Conservation (phyloP, 129 eudicot species). For the Lonicera japonica region DNA sequence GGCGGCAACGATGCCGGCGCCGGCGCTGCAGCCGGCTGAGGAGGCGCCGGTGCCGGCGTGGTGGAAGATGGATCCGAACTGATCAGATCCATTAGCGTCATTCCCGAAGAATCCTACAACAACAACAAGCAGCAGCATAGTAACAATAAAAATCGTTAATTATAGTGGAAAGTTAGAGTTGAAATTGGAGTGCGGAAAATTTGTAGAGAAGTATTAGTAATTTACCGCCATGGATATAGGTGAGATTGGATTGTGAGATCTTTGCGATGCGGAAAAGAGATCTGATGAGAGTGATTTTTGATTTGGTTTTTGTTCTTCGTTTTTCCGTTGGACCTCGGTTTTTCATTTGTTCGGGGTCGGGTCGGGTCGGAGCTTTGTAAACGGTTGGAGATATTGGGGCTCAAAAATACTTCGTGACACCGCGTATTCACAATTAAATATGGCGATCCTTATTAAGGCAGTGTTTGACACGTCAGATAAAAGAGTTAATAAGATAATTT, state of each 20-base stretch:
- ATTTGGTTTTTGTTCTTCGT: not conserved
- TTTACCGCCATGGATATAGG: conserved; percentile 24
- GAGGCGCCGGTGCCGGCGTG: conserved; percentile 29
- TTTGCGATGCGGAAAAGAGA: no score
- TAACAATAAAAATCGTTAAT: not conserved
- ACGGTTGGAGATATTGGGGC: no score
- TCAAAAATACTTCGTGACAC: no score
- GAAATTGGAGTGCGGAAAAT: not conserved
- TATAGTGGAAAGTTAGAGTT: not conserved
- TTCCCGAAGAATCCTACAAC: conserved; percentile 84
- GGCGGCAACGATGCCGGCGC: conserved; percentile 39
- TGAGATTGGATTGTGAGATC: not conserved
- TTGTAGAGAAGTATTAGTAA: no score
- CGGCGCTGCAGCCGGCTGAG: conserved; percentile 36
- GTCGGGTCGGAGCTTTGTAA: no score
- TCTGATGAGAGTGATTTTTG: not conserved
- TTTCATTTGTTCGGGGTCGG: not conserved
- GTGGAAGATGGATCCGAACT: conserved; percentile 64
- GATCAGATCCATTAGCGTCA: conserved; percentile 92
- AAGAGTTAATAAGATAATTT: no score
- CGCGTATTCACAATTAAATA: no score
- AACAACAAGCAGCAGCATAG: no score
- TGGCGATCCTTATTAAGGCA: no score
- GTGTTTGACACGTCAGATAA: no score
- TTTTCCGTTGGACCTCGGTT: not conserved